Evolutionary conservation across 2,329 filamentous ascomycete species (phyloP).

Genomic region (Chaetomiaceae sp.): DNA sequence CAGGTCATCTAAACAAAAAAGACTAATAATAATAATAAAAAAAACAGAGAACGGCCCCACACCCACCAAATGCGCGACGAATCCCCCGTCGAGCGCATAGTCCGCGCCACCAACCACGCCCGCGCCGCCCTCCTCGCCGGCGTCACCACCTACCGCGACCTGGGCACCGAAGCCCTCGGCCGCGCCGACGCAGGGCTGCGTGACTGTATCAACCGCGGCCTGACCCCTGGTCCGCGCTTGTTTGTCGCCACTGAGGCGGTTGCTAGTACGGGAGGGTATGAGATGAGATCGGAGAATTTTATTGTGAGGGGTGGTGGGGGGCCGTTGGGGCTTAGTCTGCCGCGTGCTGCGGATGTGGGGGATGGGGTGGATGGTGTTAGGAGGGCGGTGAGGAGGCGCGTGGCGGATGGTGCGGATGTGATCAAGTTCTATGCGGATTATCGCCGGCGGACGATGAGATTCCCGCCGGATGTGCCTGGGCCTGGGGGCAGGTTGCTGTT

Average conservation of each 20-base stretch:
- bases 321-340: constrained; percentile 25
- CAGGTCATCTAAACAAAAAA: too few species aligned
- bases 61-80: constrained; percentile 53
- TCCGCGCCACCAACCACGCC: constrained; percentile 50
- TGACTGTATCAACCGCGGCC: constrained; percentile 49
- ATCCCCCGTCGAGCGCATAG: constrained; percentile 50
- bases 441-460: constrained; percentile 40
- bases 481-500: constrained; percentile 28
- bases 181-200: constrained; percentile 47
- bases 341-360: constrained; percentile 39
- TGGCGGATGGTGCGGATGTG: constrained; percentile 45
- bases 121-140: constrained; percentile 50
- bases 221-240: constrained; percentile 50
- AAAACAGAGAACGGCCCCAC: constrained; percentile 34
- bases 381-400: constrained; percentile 41
- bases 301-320: neutral
- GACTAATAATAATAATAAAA: constrained; percentile 2
- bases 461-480: constrained; percentile 30
- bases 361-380: constrained; percentile 45
- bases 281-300: constrained; percentile 42
- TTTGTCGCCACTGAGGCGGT: constrained; percentile 51
- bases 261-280: constrained; percentile 46
- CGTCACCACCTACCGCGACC: constrained; percentile 55
- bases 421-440: constrained; percentile 51
- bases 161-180: constrained; percentile 48